A percentile compares a stretch with the other conserved stretches of the same genome.
These are phyloP conservation scores for Chaetomium tenue DNA, from an alignment of 495 filamentous ascomycete genomes.

Conservation along the genomic window DNA sequence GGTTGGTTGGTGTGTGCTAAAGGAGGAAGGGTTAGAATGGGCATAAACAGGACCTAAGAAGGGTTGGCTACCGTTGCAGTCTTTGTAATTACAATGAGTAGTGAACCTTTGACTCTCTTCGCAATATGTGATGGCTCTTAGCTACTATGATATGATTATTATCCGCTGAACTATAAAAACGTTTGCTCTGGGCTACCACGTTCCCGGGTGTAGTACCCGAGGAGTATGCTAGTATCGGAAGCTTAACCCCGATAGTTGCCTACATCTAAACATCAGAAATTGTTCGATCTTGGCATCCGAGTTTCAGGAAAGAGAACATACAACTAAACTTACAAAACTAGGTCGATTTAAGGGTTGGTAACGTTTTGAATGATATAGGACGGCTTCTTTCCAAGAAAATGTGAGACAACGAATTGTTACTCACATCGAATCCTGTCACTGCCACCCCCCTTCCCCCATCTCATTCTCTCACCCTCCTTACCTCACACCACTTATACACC, in stretches of 20 bases:
- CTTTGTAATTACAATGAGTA: too few relatives aligned
- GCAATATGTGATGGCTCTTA: too few relatives aligned
- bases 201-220: neutral
- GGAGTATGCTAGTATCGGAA: neutral
- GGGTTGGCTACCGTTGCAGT: too few relatives aligned
- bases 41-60: too few relatives aligned
- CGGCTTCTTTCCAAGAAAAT: neutral
- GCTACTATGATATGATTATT: too few relatives aligned
- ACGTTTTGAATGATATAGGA: neutral
- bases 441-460: neutral
- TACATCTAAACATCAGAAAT: neutral
- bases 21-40: too few relatives aligned
- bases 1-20: too few relatives aligned
- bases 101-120: too few relatives aligned
- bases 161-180: too few relatives aligned
- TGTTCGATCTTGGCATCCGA: neutral
- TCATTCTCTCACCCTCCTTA: neutral
- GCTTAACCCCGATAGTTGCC: neutral
- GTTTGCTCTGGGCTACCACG: too few relatives aligned
- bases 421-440: too few relatives aligned
- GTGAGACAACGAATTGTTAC: neutral
- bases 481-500: conserved; percentile 2
- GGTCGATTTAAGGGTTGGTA: neutral
- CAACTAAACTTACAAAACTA: neutral
- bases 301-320: neutral